Base-by-base conservation (phyloP, 2,329 filamentous ascomycete genomes). In the Fusarium heterosporum region DNA sequence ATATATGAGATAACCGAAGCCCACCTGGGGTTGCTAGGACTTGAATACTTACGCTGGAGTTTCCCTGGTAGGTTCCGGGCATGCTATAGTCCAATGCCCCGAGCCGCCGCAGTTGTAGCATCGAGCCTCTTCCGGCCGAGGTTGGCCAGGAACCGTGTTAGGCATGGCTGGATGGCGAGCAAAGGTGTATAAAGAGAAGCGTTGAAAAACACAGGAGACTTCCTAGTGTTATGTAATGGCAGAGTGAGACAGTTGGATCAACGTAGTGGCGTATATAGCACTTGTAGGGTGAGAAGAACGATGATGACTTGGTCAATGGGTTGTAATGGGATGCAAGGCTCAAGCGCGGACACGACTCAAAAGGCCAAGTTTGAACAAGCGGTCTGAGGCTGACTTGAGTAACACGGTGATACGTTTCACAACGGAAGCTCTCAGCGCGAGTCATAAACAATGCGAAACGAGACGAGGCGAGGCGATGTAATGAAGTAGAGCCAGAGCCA, bases 91-190 rank as follows among this genome's bases (percentile, higher is more conserved):
- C 78, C 83, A 86, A 71, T 87, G 85, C 6, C 82, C 82, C 29
- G 76, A 74, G 46, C 75, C 73, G 51, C 84, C 83, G 68, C 85
- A 87, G 70, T 86, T 87, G 73, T 85, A 86, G 73, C 85, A 87
- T 64, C 79, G 74, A 48, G 78, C 70, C 57, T 80, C 77, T 43
- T 79, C 76, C 28, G 76, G 61, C 25, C 72, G 77, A 59, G 73
- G 68, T 38, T 76, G 71, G 59, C 71, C 71, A 53, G 73, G 61
- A 47, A 69, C 60, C 52, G 76, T 55, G 38, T 74, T 72, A 39
- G 75, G 49, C 77, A 79, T 79, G 51, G 47, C 46, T 28, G 25
- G 43, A 16, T 34, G 47, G 46, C 16, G 22, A 47, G 34, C 38
- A n/a, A 45, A 50, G 16, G 45, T 47, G 40, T 38, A 29, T 39